Percentiles rank a stretch among this genome's conserved stretches.
Evolutionary conservation across 2,329 filamentous ascomycete species (phyloP).

Genomic region (Cercospora sp.): DNA sequence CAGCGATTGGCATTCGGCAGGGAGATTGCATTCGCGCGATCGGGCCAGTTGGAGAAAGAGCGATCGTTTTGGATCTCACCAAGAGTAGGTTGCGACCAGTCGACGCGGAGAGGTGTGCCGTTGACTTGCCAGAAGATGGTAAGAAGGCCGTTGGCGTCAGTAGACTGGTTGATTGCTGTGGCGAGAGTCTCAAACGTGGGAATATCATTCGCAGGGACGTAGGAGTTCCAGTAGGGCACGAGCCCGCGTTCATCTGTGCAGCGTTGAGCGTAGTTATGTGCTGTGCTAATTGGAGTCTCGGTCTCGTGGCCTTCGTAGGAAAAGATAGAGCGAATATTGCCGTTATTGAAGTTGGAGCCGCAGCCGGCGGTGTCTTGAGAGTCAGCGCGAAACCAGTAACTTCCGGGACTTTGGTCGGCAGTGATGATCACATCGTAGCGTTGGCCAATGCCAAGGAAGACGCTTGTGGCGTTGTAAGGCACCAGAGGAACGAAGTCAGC

Average conservation of each 20-base stretch:
- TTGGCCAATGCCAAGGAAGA: slow-evolving; percentile 43
- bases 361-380: slow-evolving; percentile 36
- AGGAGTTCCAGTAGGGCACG: slow-evolving; percentile 43
- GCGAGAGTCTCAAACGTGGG: slow-evolving; percentile 32
- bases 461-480: slow-evolving; percentile 34
- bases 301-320: slow-evolving; percentile 42
- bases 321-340: slow-evolving; percentile 40
- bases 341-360: slow-evolving; percentile 33
- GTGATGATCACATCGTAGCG: slow-evolving; percentile 46
- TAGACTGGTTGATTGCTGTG: slow-evolving; percentile 34
- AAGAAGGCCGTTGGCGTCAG: slow-evolving; percentile 32
- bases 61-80: slow-evolving; percentile 45
- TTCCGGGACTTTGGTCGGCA: slow-evolving; percentile 37
- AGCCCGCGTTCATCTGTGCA: slow-evolving; percentile 46
- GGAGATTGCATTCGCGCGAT: slow-evolving; percentile 43
- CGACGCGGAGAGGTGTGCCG: slow-evolving; percentile 44
- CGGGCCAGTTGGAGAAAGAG: slow-evolving; percentile 40
- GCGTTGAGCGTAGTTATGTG: slow-evolving; percentile 39
- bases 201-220: slow-evolving; percentile 37
- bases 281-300: slow-evolving; percentile 35
- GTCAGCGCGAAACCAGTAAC: slow-evolving; percentile 42
- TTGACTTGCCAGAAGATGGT: slow-evolving; percentile 46
- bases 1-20: slow-evolving; percentile 29
- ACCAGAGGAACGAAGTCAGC: slow-evolving; percentile 42
- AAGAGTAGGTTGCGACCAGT: slow-evolving; percentile 49